These are phyloP conservation scores for Naganishia antarctica DNA, from an alignment of 768 basidiomycete genomes.

Conservation along the genomic window DNA sequence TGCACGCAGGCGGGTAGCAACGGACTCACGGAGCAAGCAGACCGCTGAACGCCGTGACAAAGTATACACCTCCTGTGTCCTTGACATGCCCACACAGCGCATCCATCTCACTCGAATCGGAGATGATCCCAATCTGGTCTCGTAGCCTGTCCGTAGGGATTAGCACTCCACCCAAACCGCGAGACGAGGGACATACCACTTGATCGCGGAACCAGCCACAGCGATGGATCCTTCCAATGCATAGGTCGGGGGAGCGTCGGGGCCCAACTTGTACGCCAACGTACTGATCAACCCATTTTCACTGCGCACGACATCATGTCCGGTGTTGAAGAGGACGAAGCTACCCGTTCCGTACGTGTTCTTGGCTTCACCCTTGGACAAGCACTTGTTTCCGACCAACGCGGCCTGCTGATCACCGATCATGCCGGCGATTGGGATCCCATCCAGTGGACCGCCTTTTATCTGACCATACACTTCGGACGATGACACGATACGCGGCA, in stretches of 20 bases:
- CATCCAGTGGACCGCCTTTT: conserved; percentile 56
- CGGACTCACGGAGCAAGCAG: conserved; percentile 77
- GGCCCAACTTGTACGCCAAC: conserved; percentile 83
- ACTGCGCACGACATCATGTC: conserved; percentile 76
- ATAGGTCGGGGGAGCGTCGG: conserved; percentile 72
- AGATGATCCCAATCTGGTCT: conserved; percentile 80
- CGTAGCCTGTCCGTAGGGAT: conserved; percentile 59
- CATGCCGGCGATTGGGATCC: conserved; percentile 81
- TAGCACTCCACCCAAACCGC: too few relatives aligned
- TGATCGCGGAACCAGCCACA: conserved; percentile 90
- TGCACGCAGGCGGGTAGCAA: neutral
- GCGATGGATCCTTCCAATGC: conserved; percentile 93
- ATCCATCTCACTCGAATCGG: conserved; percentile 76
- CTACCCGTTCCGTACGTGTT: conserved; percentile 98
- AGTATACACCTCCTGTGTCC: conserved; percentile 84
- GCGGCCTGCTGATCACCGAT: conserved; percentile 99
- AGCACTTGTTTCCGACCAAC: conserved; percentile 90
- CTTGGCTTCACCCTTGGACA: conserved; percentile 86
- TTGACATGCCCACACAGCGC: conserved; percentile 68
- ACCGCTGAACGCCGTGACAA: conserved; percentile 94
- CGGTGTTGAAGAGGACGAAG: conserved; percentile 93
- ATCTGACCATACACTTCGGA: conserved; percentile 87
- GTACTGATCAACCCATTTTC: conserved; percentile 83
- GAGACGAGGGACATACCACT: conserved; percentile 60
- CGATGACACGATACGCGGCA: conserved; percentile 83